Evolutionary conservation across 345 rosid species (phyloP), one percentile per base, ranked within the genome.

Genomic region (Rhodomyrtus tomentosa): DNA sequence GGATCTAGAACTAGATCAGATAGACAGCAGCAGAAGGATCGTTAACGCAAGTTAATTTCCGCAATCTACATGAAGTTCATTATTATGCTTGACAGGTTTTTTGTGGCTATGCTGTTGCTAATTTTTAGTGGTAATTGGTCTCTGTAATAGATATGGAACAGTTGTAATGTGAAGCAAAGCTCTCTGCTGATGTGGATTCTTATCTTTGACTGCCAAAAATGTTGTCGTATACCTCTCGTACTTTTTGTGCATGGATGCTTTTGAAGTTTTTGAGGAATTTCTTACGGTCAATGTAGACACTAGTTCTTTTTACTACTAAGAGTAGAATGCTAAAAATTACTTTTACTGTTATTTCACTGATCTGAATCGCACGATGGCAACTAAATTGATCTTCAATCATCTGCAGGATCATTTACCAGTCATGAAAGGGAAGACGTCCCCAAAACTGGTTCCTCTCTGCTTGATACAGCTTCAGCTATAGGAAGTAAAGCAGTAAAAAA

Each of bases 361-460:
- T 68, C 76, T 68, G 21, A 81, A 50, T 50, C 27, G 32, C 7
- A 0, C 32, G 25, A 16, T 51, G 42, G 48, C 59, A 81, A 81
- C 45, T 15, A 50, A 50, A 52, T 52, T 52, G n/a, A 50, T 29
- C 0, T 81, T 81, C 29, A 81, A 49, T 81, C 83, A 81, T 81
- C 48, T 81, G 38, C 83, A 81, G 83, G 59, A 81, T 68, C n/a
- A 45, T 87, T 84, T 18, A 55, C 58, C n/a, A 80, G 80, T 82
- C 80, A 38, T 5, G 5, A 38, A 21, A 27, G 48, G 52, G 54
- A 22, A 50, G 83, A 32, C 38, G 29, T 32, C 48, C 48, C 45
- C 49, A 81, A n/a, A 40, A 81, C 55, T 29, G 59, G 45, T 40
- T 52, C 83, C 56, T 20, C 40, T 81, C 40, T 15, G 24, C 12